Evolutionary conservation across 495 filamentous ascomycete species (phyloP), one percentile per base, ranked within the genome.

Genomic region (Chaetomium fimeti): DNA sequence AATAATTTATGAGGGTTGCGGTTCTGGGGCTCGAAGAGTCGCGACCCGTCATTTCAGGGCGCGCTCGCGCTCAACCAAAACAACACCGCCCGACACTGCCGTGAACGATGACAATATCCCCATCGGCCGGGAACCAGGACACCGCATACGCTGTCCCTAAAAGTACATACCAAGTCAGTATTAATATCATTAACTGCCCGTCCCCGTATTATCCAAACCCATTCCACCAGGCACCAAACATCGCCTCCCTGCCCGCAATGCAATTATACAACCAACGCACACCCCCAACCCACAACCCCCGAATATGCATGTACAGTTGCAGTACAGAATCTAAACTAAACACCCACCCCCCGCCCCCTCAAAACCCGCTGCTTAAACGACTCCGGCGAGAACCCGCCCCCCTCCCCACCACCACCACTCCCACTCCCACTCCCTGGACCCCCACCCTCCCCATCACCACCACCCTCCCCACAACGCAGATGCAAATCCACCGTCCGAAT

Each of bases 351-450:
- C 6, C 47, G 60, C 38, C 28, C 57, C 47, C 65, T 68, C 63
- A 72, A 49, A 32, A 71, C 57, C 63, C 71, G 55, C 60, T 71
- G 62, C 28, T 68, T 71, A 22, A 73, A 73, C 18, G 67, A 69
- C 49, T 73, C 69, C 13, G 71, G 71, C 40, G 71, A 73, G 32
- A 68, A 73, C 11, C 62, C 25, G 16, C 62, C 65, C 2, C 53
- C 61, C 2, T 43, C 40, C 40, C 15, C 16, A 40, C 38, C 38
- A 43, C 5, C 40, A 5, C 40, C 40, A 43, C 15, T 6, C 13
- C 13, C 40, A 43, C 13, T 15, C 13, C 2, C 40, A 1, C 40
- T 16, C 40, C 15, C 40, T 3, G 2, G 5, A 11, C 40, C 9
- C 40, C 13, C 40, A 2, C 40, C 40, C 9, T 43, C 40, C 40